Evolutionary conservation across 768 basidiomycete species (phyloP), one percentile per base, ranked within the genome.

Genomic region (Boletus tylopilopsis): DNA sequence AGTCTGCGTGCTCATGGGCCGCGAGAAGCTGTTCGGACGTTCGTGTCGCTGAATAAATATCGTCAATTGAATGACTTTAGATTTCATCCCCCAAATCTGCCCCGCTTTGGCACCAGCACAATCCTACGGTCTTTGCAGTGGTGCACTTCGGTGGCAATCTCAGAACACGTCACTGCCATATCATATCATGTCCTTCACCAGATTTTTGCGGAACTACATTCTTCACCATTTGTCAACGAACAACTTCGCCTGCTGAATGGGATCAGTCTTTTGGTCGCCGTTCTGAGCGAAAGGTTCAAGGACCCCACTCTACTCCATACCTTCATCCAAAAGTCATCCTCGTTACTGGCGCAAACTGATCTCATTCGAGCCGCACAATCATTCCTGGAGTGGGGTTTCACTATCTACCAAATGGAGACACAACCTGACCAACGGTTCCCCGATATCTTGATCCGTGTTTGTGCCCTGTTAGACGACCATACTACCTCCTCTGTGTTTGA

Each of bases 151-250:
- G 68, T 69, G 18, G 64, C 74, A 6, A 64, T 73, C 4, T 64
- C 70, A 13, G 73, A 75, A 18, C 70, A 78, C 35, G 69, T 67
- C 22, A 68, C 71, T n/a, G 78, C 85, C 11, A 81, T 81, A 42
- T 81, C 83, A 5, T 94, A 90, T 63, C 90, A 94, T 52, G 77
- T 90, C 47, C 64, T 91, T 23, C 85, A 87, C 50, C 78, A 80
- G 43, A 73, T 95, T 13, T 81, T 94, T 54, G 75, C 82, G 6
- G 75, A 76, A 34, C 69, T 92, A 9, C 79, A 88, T 50, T 64
- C 69, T 10, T 80, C 82, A 0, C 84, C 84, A 18, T 75, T 96
- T 33, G 77, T 95, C 53, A 89, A 90, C 63, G 91, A 95, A 63
- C 90, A 94, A 62, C 67, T 82, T 34, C 82, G 94, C 12, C 70